Evolutionary conservation across 2,329 filamentous ascomycete genomes (phyloP).

Genomic region (Alternaria gaisen): DNA sequence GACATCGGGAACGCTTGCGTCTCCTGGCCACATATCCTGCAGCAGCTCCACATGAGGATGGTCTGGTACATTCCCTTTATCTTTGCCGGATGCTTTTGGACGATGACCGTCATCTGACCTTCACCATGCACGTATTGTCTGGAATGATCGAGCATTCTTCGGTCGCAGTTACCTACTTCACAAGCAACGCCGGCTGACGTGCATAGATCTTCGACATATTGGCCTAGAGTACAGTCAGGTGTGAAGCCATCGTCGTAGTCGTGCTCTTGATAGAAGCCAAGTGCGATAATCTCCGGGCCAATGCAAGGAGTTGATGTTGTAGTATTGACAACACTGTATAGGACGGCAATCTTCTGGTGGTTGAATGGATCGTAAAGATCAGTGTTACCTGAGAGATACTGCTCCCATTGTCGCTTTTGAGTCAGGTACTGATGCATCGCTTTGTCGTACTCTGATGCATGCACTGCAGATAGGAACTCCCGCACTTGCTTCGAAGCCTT

Average conservation of each 20-base stretch:
- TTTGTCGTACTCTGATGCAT: slow-evolving; percentile 96
- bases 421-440: slow-evolving; percentile 92
- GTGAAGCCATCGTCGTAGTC: slow-evolving; percentile 73
- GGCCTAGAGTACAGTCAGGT: slow-evolving; percentile 89
- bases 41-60: slow-evolving; percentile 98
- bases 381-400: slow-evolving; percentile 86
- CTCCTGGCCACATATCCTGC: slow-evolving; percentile 89
- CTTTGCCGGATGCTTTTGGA: slow-evolving; percentile 76
- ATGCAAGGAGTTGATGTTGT: slow-evolving; percentile 91
- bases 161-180: slow-evolving; percentile 83
- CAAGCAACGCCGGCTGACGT: slow-evolving; percentile 79
- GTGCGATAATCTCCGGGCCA: slow-evolving; percentile 87
- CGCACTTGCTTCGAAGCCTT: slow-evolving; percentile 86
- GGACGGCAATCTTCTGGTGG: slow-evolving; percentile 93
- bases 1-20: slow-evolving; percentile 93
- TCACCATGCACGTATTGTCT: slow-evolving; percentile 97
- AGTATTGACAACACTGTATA: slow-evolving; percentile 94
- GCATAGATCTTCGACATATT: slow-evolving; percentile 93
- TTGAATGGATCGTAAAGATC: slow-evolving; percentile 94
- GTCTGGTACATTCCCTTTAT: slow-evolving; percentile 73
- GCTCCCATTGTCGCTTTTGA: slow-evolving; percentile 95
- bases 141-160: slow-evolving; percentile 90
- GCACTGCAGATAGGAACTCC: slow-evolving; percentile 92
- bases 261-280: slow-evolving; percentile 94
- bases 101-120: slow-evolving; percentile 89